These are phyloP conservation scores for Penicillium sp. DNA, from an alignment of 2,329 filamentous ascomycete genomes.

Conservation along the genomic window DNA sequence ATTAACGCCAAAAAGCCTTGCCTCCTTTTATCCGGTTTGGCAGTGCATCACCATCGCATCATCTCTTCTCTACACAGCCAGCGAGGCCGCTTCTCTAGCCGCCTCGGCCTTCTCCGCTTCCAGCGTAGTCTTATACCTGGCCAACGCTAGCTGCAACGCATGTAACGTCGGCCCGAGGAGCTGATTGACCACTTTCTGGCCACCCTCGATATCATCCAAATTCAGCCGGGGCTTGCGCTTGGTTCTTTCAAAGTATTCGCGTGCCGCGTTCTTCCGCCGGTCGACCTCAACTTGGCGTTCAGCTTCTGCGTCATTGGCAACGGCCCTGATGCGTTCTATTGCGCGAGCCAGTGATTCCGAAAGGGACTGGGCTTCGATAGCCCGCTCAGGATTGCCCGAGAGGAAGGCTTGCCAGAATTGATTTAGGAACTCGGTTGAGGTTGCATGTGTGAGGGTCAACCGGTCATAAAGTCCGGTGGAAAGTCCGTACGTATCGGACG, in stretches of 20 bases:
- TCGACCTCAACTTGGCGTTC: conserved; percentile 72
- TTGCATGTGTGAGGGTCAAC: conserved; percentile 81
- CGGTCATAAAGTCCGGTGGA: conserved; percentile 63
- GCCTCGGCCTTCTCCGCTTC: conserved; percentile 60
- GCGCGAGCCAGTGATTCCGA: conserved; percentile 82
- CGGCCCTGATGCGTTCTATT: conserved; percentile 76
- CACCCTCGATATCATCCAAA: conserved; percentile 70
- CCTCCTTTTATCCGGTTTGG: conserved; percentile 4
- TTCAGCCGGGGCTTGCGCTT: conserved; percentile 76
- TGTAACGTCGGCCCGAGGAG: conserved; percentile 76
- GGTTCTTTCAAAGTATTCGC: conserved; percentile 72
- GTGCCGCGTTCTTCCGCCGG: conserved; percentile 71
- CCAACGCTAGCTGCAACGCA: conserved; percentile 72
- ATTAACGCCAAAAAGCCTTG: conserved; percentile 12
- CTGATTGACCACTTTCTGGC: conserved; percentile 74
- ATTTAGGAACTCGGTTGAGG: conserved; percentile 92
- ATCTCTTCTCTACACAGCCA: conserved; percentile 22
- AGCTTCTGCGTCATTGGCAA: conserved; percentile 78
- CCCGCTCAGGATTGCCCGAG: conserved; percentile 82
- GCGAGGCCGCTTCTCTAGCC: conserved; percentile 26
- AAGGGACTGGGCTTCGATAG: conserved; percentile 79
- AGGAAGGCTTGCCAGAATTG: conserved; percentile 96
- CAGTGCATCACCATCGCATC: neutral
- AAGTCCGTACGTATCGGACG: conserved; percentile 53
- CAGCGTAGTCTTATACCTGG: conserved; percentile 73